These are phyloP conservation scores for Hypomontagnella monticulosa DNA, from an alignment of 495 filamentous ascomycete species.

Conservation along the genomic window DNA sequence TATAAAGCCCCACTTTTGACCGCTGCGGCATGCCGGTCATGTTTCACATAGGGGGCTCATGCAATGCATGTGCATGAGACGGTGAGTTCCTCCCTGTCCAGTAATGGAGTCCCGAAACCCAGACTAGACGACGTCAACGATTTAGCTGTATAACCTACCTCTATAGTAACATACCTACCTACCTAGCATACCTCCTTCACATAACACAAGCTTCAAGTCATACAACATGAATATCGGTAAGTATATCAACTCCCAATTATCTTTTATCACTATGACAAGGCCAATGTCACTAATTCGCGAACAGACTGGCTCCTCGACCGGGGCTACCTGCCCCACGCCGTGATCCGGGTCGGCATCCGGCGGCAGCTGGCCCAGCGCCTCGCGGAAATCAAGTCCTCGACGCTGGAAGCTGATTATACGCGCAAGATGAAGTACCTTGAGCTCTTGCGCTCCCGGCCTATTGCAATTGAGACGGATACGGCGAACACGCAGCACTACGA, in stretches of 20 bases:
- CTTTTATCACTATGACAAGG: background rate
- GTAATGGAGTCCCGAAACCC: background rate
- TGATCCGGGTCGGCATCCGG: conserved; percentile 67
- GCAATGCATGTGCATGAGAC: conserved; percentile 28
- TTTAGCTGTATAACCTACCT: background rate
- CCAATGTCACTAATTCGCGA: conserved; percentile 3
- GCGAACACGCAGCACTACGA: conserved; percentile 76
- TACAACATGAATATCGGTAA: conserved; percentile 32
- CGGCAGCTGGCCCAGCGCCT: conserved; percentile 64
- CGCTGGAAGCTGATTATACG: conserved; percentile 56
- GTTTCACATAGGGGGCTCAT: conserved; percentile 23
- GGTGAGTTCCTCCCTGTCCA: conserved; percentile 10
- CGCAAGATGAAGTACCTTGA: conserved; percentile 68
- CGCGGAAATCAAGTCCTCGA: conserved; percentile 55
- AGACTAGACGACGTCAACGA: conserved; percentile 15
- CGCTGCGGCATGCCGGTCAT: conserved; percentile 8
- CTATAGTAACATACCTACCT: background rate
- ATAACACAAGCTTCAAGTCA: background rate
- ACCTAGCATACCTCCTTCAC: background rate
- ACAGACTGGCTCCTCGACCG: conserved; percentile 64
- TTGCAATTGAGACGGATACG: conserved; percentile 68
- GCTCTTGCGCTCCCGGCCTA: conserved; percentile 59
- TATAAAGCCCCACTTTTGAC: background rate
- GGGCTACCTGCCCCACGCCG: conserved; percentile 65
- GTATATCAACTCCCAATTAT: background rate